Percentiles rank a stretch among this genome's conserved stretches.
These are phyloP conservation scores for Parasitella parasitica DNA, from an alignment of 371 early-diverging fungal species.

Conservation along the genomic window DNA sequence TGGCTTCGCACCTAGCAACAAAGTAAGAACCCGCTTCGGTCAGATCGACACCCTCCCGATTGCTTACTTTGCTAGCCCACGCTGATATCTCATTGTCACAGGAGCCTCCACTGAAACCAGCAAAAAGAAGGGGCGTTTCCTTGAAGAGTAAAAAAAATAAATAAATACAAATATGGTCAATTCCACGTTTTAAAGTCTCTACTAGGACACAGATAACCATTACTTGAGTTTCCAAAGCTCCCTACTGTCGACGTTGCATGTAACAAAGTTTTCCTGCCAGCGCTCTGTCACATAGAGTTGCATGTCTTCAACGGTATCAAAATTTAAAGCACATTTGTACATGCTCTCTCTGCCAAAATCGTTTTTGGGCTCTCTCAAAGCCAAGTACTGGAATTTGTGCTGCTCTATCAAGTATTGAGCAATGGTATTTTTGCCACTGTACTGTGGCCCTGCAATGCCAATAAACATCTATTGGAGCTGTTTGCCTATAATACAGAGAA, in stretches of 20 bases:
- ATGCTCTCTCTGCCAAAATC: conserved; percentile 1
- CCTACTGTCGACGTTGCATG: conserved; percentile 54
- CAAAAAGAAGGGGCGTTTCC: conserved; percentile 88
- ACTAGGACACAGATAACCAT: no score
- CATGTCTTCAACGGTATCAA: conserved; percentile 52
- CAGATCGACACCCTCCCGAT: background rate
- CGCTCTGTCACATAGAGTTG: conserved; percentile 62
- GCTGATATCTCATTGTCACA: conserved; percentile 60
- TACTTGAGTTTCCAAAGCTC: conserved; percentile 37
- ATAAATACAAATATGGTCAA: background rate
- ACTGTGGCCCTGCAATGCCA: conserved; percentile 69
- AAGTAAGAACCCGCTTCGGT: background rate
- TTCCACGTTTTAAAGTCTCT: background rate
- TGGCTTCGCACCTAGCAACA: background rate
- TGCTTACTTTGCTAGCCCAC: conserved; percentile 46
- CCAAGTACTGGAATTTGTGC: conserved; percentile 53
- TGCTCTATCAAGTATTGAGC: conserved; percentile 58
- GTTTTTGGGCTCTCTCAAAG: background rate
- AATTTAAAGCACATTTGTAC: conserved; percentile 21
- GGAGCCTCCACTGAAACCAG: conserved; percentile 86
- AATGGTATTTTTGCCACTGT: conserved; percentile 76
- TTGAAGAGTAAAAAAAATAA: no score
- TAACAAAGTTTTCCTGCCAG: conserved; percentile 75
- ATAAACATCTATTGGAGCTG: conserved; percentile 72
- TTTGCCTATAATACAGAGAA: background rate